These are phyloP conservation scores for Schoenoplectus tabernaemontani DNA, from an alignment of 202 grass and related monocot species.

Conservation along the genomic window DNA sequence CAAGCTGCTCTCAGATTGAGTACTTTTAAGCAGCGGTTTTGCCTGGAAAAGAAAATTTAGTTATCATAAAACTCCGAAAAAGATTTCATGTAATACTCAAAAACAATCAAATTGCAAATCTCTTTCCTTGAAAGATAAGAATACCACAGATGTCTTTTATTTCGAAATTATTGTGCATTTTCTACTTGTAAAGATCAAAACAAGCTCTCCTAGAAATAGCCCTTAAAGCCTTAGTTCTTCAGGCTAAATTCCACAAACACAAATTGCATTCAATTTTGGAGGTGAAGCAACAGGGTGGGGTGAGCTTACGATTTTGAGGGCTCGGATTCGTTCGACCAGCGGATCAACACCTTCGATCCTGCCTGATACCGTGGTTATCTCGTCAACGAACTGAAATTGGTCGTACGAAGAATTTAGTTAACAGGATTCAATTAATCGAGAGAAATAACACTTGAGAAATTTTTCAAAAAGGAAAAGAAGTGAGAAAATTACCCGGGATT, in stretches of 20 bases:
- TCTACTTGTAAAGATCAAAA: background rate
- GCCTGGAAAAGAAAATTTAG: constrained; percentile 38
- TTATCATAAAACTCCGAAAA: background rate
- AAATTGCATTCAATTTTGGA: background rate
- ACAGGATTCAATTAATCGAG: constrained; percentile 12
- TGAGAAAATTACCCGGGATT: constrained; percentile 2
- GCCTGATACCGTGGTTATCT: constrained; percentile 65
- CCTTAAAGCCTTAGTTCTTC: background rate
- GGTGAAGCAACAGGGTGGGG: background rate
- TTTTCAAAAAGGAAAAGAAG: background rate
- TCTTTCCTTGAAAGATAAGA: background rate
- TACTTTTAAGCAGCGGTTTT: constrained; percentile 40
- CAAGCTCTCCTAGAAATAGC: background rate
- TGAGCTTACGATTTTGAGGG: constrained; percentile 42
- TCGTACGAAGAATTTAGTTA: background rate
- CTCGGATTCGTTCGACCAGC: constrained; percentile 38
- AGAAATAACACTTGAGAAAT: background rate
- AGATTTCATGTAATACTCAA: background rate
- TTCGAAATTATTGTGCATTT: background rate
- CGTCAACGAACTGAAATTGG: constrained; percentile 40
- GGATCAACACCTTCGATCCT: constrained; percentile 37
- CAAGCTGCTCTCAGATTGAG: constrained; percentile 54
- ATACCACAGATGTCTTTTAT: background rate
- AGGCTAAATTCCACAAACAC: background rate
- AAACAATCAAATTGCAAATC: constrained; percentile 2